Evolutionary conservation across 2,329 filamentous ascomycete genomes (phyloP), one percentile per base, ranked within the genome.

Genomic region (Alternaria arborescens): DNA sequence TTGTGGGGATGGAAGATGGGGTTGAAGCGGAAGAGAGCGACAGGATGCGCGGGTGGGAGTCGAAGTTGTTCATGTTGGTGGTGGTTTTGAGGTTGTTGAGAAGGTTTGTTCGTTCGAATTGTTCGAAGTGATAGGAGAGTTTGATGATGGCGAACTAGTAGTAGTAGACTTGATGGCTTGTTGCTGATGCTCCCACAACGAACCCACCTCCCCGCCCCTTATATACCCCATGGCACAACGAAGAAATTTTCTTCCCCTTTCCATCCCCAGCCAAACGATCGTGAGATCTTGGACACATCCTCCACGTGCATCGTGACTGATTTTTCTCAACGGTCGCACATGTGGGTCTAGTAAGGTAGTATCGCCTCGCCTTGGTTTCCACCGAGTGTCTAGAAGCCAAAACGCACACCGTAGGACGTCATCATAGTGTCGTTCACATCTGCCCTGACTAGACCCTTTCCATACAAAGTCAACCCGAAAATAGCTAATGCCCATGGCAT

Each of bases 31-130:
- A 48, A 42, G 60, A 62, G 38, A 71, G 66, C 18, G 68, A 68
- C 2, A 71, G 62, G 32, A 71, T 18, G 57, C 69, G 68, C 3
- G 69, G 69, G 61, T 71, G 69, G 22, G 47, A 65, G 51, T 71
- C 69, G 26, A 60, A 53, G 58, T 53, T 69, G 59, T 52, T 64
- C 68, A 71, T 72, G 28, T 62, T 70, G 60, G 36, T 30, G 14
- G n/a, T 40, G 5, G 8, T 16, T 20, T 16, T 30, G 47, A 20
- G 4, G 11, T 24, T 26, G 26, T 48, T 24, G 51, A 20, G 12
- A 40, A n/a, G 18, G 36, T 20, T 24, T 40, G 18, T n/a, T 38
- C 28, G 56, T 52, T 61, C 55, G 28, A 26, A 55, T 38, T 12
- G 48, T 26, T 52, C 60, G 46, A 18, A 34, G 22, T 40, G 22